Evolutionary conservation across 129 eudicot species (phyloP).

Genomic region (Helianthus annuus): DNA sequence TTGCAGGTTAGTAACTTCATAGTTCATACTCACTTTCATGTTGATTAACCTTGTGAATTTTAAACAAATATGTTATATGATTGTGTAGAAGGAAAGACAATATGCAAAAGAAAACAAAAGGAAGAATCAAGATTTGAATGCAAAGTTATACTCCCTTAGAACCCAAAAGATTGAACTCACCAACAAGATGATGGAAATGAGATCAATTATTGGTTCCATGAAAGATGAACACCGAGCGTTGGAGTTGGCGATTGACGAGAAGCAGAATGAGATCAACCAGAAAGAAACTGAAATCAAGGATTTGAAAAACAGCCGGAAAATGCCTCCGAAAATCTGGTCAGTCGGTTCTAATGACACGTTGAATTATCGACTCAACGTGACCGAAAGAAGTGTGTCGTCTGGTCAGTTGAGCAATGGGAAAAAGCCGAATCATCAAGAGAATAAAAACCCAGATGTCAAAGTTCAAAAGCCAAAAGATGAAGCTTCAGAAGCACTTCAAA

Average conservation of each 20-base stretch:
- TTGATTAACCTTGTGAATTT: too few species aligned
- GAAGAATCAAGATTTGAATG: slow-evolving; percentile 63
- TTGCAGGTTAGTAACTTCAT: slow-evolving; percentile 50
- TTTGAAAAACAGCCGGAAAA: slow-evolving; percentile 31
- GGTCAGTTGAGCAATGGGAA: slow-evolving; percentile 8
- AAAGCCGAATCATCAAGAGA: slow-evolving; percentile 9
- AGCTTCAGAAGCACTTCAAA: slow-evolving; percentile 14
- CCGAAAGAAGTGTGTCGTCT: slow-evolving; percentile 6
- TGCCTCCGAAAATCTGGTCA: slow-evolving; percentile 35
- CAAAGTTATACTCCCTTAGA: slow-evolving; percentile 54
- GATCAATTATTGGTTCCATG: slow-evolving; percentile 65
- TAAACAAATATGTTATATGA: neutral
- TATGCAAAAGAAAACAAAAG: slow-evolving; percentile 49
- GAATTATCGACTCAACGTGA: slow-evolving; percentile 22
- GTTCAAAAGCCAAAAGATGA: slow-evolving; percentile 18
- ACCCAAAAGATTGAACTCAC: slow-evolving; percentile 59
- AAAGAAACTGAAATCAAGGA: slow-evolving; percentile 57
- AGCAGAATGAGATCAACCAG: slow-evolving; percentile 49
- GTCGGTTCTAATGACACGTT: slow-evolving; percentile 40
- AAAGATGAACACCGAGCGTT: slow-evolving; percentile 57
- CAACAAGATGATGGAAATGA: slow-evolving; percentile 53
- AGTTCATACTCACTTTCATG: too few species aligned
- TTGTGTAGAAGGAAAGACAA: slow-evolving; percentile 68
- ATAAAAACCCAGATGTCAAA: slow-evolving; percentile 1
- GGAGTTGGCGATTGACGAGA: slow-evolving; percentile 54